Evolutionary conservation across 1,284 basidiomycete genomes (phyloP), one percentile per base, ranked within the genome.

Genomic region (Apiotrichum veenhuisii): DNA sequence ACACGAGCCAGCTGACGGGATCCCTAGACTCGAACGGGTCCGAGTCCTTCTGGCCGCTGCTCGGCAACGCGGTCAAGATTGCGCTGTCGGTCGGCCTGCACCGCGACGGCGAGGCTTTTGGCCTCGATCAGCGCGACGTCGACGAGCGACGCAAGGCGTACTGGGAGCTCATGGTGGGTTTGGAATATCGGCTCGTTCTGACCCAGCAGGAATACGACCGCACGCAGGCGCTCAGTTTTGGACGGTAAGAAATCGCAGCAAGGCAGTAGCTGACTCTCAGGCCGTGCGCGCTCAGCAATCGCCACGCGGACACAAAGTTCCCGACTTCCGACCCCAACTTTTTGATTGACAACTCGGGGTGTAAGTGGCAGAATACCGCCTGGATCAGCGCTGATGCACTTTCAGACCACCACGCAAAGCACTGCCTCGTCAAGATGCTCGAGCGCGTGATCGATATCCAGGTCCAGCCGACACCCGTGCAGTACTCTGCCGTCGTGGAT

Each of bases 1-100:
- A n/a, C n/a, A n/a, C n/a, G n/a, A n/a, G n/a, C 9, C 10, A 12
- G 36, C 48, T 50, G 38, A 51, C 38, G 18, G 20, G 12, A 9
- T n/a, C n/a, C n/a, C n/a, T 15, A 44, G 45, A 66, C 27, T 63
- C 64, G 10, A 70, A 70, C 49, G 72, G 74, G 14, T 11, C 65
- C 65, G 73, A 75, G 57, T 61, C 64, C 1, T 74, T 68, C 55
- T 76, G 74, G 74, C 73, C 73, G 1, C 69, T 75, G 23, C 63
- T 75, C 2, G 74, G 74, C 11, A 64, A 64, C 11, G 70, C 71
- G 3, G 61, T 72, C 52, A 73, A 75, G 40, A 58, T 69, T 11
- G 70, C 71, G 4, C 66, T 69, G 27, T 65, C 66, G 27, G 70
- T 73, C n/a, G 74, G 74, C 0, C 54, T 76, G 3, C 74, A 76